These are phyloP conservation scores for Exophiala calicioides DNA, from an alignment of 2,329 filamentous ascomycete species.

Conservation along the genomic window DNA sequence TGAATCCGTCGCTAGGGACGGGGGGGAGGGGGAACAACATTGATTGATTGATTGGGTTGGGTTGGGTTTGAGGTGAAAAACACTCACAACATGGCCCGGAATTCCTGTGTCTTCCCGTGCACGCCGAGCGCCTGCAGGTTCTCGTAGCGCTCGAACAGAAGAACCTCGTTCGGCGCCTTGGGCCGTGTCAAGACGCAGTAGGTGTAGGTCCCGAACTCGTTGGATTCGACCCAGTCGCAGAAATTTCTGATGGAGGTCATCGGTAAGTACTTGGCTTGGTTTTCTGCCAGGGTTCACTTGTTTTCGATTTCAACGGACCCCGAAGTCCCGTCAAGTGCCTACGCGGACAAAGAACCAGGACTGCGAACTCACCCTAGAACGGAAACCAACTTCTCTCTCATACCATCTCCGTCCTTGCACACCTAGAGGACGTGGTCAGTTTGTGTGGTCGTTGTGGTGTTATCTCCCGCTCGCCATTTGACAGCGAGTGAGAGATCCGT, in stretches of 20 bases:
- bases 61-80: background rate
- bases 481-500: no score
- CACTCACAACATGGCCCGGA: constrained; percentile 31
- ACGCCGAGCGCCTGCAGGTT: constrained; percentile 21
- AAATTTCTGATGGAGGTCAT: constrained; percentile 17
- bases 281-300: no score
- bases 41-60: background rate
- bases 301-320: background rate
- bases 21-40: background rate
- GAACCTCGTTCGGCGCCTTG: constrained; percentile 22
- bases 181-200: constrained; percentile 24
- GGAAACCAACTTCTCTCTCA: constrained; percentile 21
- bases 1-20: background rate
- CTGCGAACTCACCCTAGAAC: constrained; percentile 22
- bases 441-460: no score
- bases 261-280: no score
- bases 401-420: constrained; percentile 22
- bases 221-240: constrained; percentile 25
- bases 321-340: no score
- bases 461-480: no score
- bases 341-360: no score
- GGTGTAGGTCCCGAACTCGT: constrained; percentile 25
- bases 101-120: constrained; percentile 27
- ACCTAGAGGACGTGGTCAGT: no score
- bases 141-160: constrained; percentile 29